Evolutionary conservation across 345 rosid species (phyloP), one percentile per base, ranked within the genome.

Genomic region (Aquilaria sinensis): DNA sequence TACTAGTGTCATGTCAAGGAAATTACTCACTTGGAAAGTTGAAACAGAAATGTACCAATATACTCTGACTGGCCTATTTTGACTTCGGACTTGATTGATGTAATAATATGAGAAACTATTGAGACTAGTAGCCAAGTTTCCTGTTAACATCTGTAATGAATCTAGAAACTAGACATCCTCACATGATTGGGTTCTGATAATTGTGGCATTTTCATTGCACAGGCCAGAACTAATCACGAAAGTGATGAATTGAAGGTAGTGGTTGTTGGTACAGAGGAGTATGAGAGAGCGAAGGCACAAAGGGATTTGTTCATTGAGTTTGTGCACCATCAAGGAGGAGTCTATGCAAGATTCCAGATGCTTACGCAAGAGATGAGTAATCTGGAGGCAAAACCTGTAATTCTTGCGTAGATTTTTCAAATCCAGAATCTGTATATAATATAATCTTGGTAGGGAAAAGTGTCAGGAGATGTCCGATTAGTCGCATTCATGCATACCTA

Each of bases 261-360:
- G n/a, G 47, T 3, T 45, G 47, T 15, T 15, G 83, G 75, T 33
- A 69, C 78, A 0, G 67, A 69, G 45, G 81, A 72, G 58, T 81
- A 64, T 54, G 12, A 31, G 55, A 67, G 31, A 13, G 86, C 76
- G 0, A 72, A 65, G 72, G 56, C 67, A 65, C 51, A 65, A 53
- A 74, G 66, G 52, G 78, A 74, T 60, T 29, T 74, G 31, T 72
- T 74, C 48, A 5, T 67, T 71, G 76, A 74, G 49, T 82, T 79
- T 41, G 34, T 53, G 8, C 51, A 52, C 53, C 79, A 82, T 66
- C 76, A 67, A 47, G 47, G 30, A 63, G 2, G 52, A 31, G 63
- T 82, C 57, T 68, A 71, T 37, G 8, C 5, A 37, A 37, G 43
- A 37, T 9, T 37, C 7, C 7, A 37, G 7, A 9, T 5, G 43